These are phyloP conservation scores for Thuja plicata DNA, from an alignment of 83 land plant genomes.

Conservation along the genomic window DNA sequence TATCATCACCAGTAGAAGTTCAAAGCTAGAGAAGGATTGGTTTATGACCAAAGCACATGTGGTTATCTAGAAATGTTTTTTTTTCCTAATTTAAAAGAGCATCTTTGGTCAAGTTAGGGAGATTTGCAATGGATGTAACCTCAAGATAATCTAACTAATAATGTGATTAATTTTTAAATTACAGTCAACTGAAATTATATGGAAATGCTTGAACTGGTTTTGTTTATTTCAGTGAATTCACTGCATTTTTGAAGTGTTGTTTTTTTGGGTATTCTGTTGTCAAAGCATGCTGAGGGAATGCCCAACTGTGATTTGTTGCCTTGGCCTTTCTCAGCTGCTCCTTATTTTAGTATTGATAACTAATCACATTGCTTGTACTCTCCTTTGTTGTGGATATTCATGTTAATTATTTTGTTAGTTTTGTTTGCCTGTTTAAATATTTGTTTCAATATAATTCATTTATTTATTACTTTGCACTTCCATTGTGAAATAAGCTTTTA, in stretches of 20 bases:
- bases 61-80: neutral
- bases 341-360: neutral
- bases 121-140: neutral
- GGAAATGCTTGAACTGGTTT: neutral
- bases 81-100: neutral
- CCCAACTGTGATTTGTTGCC: neutral
- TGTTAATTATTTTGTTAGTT: no score
- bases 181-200: neutral
- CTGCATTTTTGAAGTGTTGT: neutral
- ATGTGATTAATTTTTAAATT: neutral
- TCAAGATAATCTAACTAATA: neutral
- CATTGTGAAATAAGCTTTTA: no score
- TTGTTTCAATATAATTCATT: no score
- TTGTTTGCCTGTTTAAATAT: no score
- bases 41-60: neutral
- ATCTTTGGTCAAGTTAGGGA: neutral
- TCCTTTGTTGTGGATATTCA: no score
- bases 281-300: neutral
- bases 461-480: no score
- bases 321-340: neutral
- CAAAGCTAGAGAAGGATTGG: conserved; percentile 4
- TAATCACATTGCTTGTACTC: no score
- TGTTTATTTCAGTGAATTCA: neutral
- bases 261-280: neutral
- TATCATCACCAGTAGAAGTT: neutral